phyloP scores from a whole-genome alignment of 257 asterid genomes.

The Eustoma russellianum region DNA sequence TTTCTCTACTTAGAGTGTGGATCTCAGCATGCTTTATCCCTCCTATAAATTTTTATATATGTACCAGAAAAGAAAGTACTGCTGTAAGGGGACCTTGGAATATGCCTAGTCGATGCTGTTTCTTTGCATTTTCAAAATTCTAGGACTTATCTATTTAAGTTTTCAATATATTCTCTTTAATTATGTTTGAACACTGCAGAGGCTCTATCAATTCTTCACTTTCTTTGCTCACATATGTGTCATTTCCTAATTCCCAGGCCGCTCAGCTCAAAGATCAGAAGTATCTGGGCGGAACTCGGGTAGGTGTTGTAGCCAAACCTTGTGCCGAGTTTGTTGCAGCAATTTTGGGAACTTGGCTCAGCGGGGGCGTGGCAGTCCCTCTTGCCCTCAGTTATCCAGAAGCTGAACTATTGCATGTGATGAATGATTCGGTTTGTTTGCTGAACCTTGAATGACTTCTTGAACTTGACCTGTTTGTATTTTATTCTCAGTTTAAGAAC shows the following conservation, averaged over 20 bases:
- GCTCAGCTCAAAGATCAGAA: constrained; percentile 27
- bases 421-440: constrained; percentile 76
- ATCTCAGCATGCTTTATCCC: not conserved
- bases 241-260: constrained; percentile 44
- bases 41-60: not conserved
- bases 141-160: too few species aligned
- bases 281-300: constrained; percentile 51
- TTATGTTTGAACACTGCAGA: not conserved
- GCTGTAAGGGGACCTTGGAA: not conserved
- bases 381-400: constrained; percentile 98
- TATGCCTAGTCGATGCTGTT: not conserved
- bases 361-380: constrained; percentile 96
- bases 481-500: not conserved
- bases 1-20: too few species aligned
- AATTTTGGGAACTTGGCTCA: constrained; percentile 82
- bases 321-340: constrained; percentile 90
- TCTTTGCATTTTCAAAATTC: not conserved
- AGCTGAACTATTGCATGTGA: constrained; percentile 85
- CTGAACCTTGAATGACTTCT: constrained; percentile 1
- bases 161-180: not conserved
- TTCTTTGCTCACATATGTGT: not conserved
- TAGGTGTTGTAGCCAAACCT: constrained; percentile 93
- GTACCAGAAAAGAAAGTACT: not conserved
- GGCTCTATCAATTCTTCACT: constrained; percentile 1
- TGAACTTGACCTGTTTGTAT: not conserved